Base-by-base conservation (phyloP, 371 early-diverging fungal species). In the Entomophthora muscae region DNA sequence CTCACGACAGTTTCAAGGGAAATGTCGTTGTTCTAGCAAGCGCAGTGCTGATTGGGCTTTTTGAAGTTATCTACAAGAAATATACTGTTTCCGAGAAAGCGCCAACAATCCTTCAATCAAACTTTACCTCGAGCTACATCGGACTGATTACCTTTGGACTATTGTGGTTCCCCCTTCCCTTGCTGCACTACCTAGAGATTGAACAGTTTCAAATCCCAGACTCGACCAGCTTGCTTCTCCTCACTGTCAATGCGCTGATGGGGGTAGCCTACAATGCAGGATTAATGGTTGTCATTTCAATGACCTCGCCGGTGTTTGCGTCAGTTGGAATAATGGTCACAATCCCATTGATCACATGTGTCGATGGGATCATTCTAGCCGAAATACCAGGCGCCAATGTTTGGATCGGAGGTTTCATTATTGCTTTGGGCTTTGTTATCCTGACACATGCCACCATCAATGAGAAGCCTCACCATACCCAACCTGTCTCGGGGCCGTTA, bases 281-380 rank as follows among this genome's bases (percentile, higher is more conserved):
- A 7, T 83, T 84, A 65, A 86, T 88, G 86, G 78, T 83, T 3
- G 80, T 88, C 23, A 83, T 90, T 65, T 81, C 86, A 0, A 72
- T 86, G 29, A 85, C 84, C 21, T 82, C 79, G 33, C 90, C 90
- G 0, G 79, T 88, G 21, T 86, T 88, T 77, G 90, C 89, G 1
- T 82, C 89, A 32, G 81, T 90, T 13, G 88, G 89, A 28, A 78
- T 86, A 21, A 85, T 90, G 88, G 74, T 88, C 31, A 88, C 90
- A 1, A 81, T 88, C 29, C 90, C 90, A 13, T 72, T 79, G 28
- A 84, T 87, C 42, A 84, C 90, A 2, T 66, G 83, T 1, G 75
- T 77, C 0, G 85, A 85, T 57, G 24, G 30, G 13, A 31, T 31
- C 31, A 21, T 57, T 12, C 29, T 57, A 22, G 57, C 30, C 23